Evolutionary conservation across 345 rosid genomes (phyloP).

Genomic region (Boechera stricta): DNA sequence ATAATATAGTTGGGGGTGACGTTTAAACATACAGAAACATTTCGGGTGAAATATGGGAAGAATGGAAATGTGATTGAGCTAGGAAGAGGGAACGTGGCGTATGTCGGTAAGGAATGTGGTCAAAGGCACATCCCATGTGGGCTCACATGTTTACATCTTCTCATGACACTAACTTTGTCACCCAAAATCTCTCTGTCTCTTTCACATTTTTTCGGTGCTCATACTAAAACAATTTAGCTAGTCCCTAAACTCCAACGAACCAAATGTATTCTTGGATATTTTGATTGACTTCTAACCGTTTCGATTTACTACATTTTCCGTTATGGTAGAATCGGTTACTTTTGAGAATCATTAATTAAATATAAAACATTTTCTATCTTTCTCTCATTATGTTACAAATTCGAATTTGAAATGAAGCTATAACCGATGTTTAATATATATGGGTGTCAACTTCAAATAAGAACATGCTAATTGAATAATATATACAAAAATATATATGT

Average conservation of each 20-base stretch:
- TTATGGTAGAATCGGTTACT: neutral
- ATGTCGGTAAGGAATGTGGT: slow-evolving; percentile 45
- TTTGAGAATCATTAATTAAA: neutral
- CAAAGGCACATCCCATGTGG: slow-evolving; percentile 50
- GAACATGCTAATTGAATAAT: neutral
- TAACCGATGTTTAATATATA: slow-evolving; percentile 15
- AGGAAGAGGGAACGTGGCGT: slow-evolving; percentile 45
- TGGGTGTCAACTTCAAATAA: neutral
- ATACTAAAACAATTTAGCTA: neutral
- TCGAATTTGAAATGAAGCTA: neutral
- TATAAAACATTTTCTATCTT: neutral
- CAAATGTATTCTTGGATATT: neutral
- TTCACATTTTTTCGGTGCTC: slow-evolving; percentile 43
- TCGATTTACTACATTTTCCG: neutral
- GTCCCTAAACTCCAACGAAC: slow-evolving; percentile 12
- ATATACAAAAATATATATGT: neutral
- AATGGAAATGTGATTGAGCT: neutral
- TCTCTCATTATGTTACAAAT: neutral
- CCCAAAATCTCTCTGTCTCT: slow-evolving; percentile 6
- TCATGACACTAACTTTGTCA: slow-evolving; percentile 34
- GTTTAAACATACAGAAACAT: neutral
- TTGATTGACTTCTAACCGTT: neutral
- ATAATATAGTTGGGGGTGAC: slow-evolving; percentile 6
- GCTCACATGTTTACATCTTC: slow-evolving; percentile 46
- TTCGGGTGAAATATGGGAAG: neutral